Evolutionary conservation across 2,329 filamentous ascomycete species (phyloP), one percentile per base, ranked within the genome.

Genomic region (Penicillium polonicum): DNA sequence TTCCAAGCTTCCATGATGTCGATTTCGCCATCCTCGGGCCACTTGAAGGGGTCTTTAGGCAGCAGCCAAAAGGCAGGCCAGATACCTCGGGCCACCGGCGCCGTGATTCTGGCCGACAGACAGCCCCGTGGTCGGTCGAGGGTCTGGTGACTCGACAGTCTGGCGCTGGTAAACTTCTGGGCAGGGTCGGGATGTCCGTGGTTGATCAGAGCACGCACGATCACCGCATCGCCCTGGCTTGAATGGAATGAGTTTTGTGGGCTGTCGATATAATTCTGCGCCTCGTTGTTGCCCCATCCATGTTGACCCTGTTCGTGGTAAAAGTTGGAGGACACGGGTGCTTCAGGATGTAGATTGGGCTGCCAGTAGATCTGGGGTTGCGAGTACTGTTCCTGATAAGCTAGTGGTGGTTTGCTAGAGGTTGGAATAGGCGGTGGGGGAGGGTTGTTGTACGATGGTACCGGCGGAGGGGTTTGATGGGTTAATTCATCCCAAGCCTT

Each of bases 31-130:
- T 67, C 65, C 43, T 65, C 61, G 36, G 65, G 65, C 65, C 65
- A 67, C 57, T 65, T 63, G 56, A 67, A 67, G 49, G 65, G 65
- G 52, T 67, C 63, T 65, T 67, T 64, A 60, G 65, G 65, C 60
- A 67, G 63, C 62, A 67, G 59, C 65, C 65, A 67, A 62, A 67
- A 67, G 38, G 65, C 65, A 39, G 65, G 65, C 65, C 65, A 67
- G 57, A 67, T 65, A 54, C 65, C 65, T 21, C 55, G 55, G 23
- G 65, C 65, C 9, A 65, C 60, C 2, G 65, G 65, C 19, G 65
- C 63, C 3, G 50, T 65, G 33, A 67, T 65, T 51, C 61, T 59
- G 48, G 62, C 65, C 8, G 63, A 65, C n/a, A 67, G 62, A 60
- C 65, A 67, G 36, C 65, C 65, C 6, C 63, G 63, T 48, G 63